Base-by-base conservation (phyloP, 345 rosid species). In the Acer negundo region DNA sequence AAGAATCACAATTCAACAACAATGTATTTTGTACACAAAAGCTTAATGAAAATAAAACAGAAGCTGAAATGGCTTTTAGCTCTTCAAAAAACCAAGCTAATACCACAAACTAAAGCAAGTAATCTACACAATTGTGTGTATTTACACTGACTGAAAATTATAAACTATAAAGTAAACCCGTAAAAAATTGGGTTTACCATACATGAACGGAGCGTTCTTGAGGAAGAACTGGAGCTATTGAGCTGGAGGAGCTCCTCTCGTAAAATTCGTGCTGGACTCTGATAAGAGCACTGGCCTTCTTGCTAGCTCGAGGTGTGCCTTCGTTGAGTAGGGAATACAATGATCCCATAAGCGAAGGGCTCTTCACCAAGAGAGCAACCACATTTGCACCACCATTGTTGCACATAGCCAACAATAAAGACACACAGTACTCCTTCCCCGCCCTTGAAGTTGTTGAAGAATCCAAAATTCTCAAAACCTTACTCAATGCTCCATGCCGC, bases 231-330 rank as follows among this genome's bases (percentile, higher is more conserved):
- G 89, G 76, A 68, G 80, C 67, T 28, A 55, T 62, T 10, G 83
- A 74, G 70, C 83, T 73, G 24, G 86, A 68, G 66, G 87, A 80
- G 73, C 78, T 84, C 69, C 82, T 84, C 78, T 93, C 97, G 20
- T 77, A 82, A 79, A 87, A 93, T 76, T 89, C 89, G 26, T 91
- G 98, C 12, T 91, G 94, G 76, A 91, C 62, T 83, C 86, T 85
- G 46, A 93, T 88, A 28, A 93, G 89, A 51, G 91, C 79, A 73
- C 90, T 78, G 19, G 95, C 92, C 73, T 91, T 93, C 87, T 83
- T 95, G 89, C 94, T 85, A 58, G 89, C 87, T 51, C 91, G 86
- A 72, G 90, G 75, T 2, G 91, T 87, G 77, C 98, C 97, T 80
- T 90, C 89, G 49, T 85, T 79, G 64, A 91, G 83, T 77, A 65